Conservation (phyloP, 75 land plant genomes). For the Chamaecyparis obtusa region DNA sequence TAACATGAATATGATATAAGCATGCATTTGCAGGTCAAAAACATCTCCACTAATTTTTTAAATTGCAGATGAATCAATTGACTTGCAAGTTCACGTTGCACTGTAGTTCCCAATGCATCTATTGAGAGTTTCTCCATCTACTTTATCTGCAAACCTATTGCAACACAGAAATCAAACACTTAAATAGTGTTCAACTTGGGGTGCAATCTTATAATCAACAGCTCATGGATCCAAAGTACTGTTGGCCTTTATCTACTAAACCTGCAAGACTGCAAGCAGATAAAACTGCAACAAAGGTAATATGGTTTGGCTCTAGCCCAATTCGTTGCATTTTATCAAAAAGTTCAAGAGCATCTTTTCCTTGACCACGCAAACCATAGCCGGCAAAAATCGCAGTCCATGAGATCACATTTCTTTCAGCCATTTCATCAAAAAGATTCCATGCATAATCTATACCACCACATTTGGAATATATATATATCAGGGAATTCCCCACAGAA, state of each 20-base stretch:
- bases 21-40: too few species aligned
- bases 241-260: slow-evolving; percentile 3
- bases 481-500: slow-evolving; percentile 24
- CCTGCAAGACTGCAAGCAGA: slow-evolving; percentile 29
- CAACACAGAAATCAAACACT: not conserved
- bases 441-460: slow-evolving; percentile 25
- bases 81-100: too few species aligned
- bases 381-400: slow-evolving; percentile 33
- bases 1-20: too few species aligned
- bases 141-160: not conserved
- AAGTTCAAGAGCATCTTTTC: not conserved
- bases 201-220: too few species aligned
- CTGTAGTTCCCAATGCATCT: too few species aligned
- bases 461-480: slow-evolving; percentile 32
- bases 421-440: slow-evolving; percentile 19
- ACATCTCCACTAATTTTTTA: too few species aligned
- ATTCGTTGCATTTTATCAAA: slow-evolving; percentile 16
- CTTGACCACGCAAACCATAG: slow-evolving; percentile 12
- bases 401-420: slow-evolving; percentile 15
- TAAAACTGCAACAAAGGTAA: slow-evolving; percentile 23
- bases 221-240: too few species aligned
- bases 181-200: too few species aligned
- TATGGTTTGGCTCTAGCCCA: slow-evolving; percentile 14
- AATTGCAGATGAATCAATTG: too few species aligned
- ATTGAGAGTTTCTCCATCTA: not conserved